phyloP scores from a whole-genome alignment of 192 early-diverging fungal genomes.

The Podila epicladia region DNA sequence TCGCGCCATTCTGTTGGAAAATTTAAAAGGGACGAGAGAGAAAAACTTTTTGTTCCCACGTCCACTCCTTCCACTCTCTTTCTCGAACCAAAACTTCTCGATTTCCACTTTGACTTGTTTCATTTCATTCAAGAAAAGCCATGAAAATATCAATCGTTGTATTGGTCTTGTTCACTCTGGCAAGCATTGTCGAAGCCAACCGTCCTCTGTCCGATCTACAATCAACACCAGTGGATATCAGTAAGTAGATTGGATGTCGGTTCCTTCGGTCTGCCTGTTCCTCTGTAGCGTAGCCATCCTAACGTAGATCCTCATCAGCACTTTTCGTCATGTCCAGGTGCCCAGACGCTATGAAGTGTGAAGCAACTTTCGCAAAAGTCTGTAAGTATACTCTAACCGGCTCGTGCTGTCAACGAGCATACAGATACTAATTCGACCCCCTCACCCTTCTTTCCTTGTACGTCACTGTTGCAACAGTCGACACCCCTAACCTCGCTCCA shows the following conservation, averaged over 20 bases:
- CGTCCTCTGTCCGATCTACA: not conserved
- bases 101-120: not conserved
- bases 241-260: not conserved
- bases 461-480: not conserved
- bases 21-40: no score
- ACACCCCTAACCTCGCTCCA: constrained; percentile 7
- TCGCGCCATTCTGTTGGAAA: not conserved
- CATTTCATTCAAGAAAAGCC: not conserved
- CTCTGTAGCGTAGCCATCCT: not conserved
- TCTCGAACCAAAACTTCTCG: not conserved
- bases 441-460: not conserved
- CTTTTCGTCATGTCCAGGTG: constrained; percentile 82
- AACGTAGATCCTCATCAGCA: constrained; percentile 2
- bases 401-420: not conserved
- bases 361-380: constrained; percentile 57
- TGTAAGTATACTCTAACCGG: constrained; percentile 13
- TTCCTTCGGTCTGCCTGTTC: not conserved
- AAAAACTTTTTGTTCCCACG: not conserved
- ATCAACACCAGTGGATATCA: constrained; percentile 34
- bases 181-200: constrained; percentile 4
- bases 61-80: not conserved
- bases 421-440: not conserved
- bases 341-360: constrained; percentile 68
- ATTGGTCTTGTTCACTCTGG: not conserved
- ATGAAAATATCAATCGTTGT: not conserved